Evolutionary conservation across 805 yeast genomes (phyloP), one percentile per base, ranked within the genome.

Genomic region (Pichia phayaonensis): DNA sequence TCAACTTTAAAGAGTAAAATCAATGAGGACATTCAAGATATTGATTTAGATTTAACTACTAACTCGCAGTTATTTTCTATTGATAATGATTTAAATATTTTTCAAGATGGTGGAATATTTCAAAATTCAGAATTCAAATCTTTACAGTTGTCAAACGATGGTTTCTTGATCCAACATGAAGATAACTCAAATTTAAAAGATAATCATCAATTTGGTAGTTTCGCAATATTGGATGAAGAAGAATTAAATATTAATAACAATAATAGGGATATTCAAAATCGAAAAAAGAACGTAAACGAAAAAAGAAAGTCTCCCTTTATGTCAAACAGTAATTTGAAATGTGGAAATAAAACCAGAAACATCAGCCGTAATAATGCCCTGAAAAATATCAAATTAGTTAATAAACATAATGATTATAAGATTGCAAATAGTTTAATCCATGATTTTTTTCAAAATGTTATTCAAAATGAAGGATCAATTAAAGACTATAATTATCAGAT

Each of bases 111-210:
- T 15, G n/a, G 36, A 12, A 45, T 49, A 40, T 50, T 50, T 39
- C 48, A 50, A 43, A 27, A 34, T 31, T 45, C 49, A 3, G 18
- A 46, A 7, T 46, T 50, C 22, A 27, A 42, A 13, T 42, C 45
- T 16, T 20, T 50, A 18, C 46, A 26, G 6, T 16, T 50, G 5
- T 50, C 53, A 15, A 40, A 46, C 11, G 44, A 50, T 39, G 53
- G 53, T 6, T 50, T 49, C 3, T 43, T 50, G 26, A 24, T 50
- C 11, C 49, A 42, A 15, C 39, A 22, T 31, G 44, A 26, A 8
- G 27, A 38, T 26, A 12, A 29, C 5, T 20, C 24, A 24, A 24
- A 10, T 2, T 22, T 7, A 3, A 23, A 41, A 8, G 20, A 41
- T 24, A 3, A 11, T n/a, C 23, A 41, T 24, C n/a, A 41, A n/a